phyloP scores from a whole-genome alignment of 2,329 filamentous ascomycete genomes.

The Chrysoporthe deuterocubensis region DNA sequence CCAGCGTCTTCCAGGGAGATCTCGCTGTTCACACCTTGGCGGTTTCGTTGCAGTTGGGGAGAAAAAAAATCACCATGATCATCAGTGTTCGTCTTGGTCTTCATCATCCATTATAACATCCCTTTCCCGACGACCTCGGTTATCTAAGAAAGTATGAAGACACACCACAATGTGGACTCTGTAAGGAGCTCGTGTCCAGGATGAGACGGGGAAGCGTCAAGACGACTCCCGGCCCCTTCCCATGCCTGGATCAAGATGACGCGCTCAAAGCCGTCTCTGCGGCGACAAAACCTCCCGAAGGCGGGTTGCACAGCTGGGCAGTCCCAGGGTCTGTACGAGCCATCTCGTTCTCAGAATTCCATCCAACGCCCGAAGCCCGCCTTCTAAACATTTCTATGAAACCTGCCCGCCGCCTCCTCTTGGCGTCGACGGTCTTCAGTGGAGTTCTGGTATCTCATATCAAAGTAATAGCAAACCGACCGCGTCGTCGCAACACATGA shows the following conservation, averaged over 20 bases:
- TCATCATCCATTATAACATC: neutral
- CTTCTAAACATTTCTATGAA: conserved; percentile 12
- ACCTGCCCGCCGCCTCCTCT: neutral
- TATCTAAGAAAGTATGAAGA: neutral
- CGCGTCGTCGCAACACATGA: neutral
- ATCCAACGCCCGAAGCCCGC: conserved; percentile 1
- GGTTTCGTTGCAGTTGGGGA: neutral
- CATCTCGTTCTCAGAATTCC: neutral
- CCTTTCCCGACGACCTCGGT: neutral
- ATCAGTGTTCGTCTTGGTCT: neutral
- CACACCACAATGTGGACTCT: neutral
- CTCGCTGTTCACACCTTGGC: neutral
- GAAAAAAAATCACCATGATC: neutral
- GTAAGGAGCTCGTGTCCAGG: neutral
- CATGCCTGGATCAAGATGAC: neutral
- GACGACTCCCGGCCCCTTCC: neutral
- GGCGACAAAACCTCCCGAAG: neutral
- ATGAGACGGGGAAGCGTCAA: neutral
- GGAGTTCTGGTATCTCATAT: conserved; percentile 11
- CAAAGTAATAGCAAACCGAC: neutral
- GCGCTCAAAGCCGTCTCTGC: neutral
- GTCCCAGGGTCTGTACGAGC: neutral
- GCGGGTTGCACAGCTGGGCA: neutral
- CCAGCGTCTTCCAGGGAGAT: neutral
- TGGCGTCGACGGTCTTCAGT: neutral